Conservation (phyloP, 2,329 filamentous ascomycete species). For the Escovopsis sp. region DNA sequence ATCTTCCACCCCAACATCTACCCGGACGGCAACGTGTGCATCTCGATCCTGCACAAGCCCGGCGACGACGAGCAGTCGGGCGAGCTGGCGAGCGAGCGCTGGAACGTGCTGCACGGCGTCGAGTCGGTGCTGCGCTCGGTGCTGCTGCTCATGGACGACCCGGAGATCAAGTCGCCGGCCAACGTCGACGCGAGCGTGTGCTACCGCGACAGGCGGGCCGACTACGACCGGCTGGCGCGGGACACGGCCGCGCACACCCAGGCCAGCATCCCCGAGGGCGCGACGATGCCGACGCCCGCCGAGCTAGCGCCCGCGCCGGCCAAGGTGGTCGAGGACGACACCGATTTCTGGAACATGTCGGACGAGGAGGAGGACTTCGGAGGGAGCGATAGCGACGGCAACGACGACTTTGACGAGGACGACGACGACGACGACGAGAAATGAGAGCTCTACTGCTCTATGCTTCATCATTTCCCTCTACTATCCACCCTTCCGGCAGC, state of each 20-base stretch:
- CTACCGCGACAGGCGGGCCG: constrained; percentile 56
- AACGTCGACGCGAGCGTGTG: constrained; percentile 88
- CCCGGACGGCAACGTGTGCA: constrained; percentile 77
- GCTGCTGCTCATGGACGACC: constrained; percentile 80
- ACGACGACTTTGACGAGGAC: constrained; percentile 45
- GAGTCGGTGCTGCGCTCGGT: constrained; percentile 92
- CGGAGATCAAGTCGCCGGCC: constrained; percentile 83
- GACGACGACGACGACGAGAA: constrained; percentile 41
- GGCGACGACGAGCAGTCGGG: constrained; percentile 90
- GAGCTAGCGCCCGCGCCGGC: constrained; percentile 46
- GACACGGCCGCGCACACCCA: constrained; percentile 60
- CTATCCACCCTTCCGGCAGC: too few relatives aligned
- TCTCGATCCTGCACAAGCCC: constrained; percentile 86
- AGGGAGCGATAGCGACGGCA: constrained; percentile 54
- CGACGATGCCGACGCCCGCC: constrained; percentile 66
- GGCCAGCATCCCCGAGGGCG: constrained; percentile 63
- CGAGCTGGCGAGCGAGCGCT: constrained; percentile 78
- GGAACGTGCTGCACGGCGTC: constrained; percentile 85
- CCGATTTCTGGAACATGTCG: constrained; percentile 69
- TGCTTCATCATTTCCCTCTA: too few relatives aligned
- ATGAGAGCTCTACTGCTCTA: neutral
- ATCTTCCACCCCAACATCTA: constrained; percentile 94
- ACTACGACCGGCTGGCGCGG: constrained; percentile 56
- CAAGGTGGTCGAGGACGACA: constrained; percentile 49
- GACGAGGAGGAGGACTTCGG: constrained; percentile 68